Conservation (phyloP, 306 rosid genomes). For the Cyamopsis tetragonoloba region DNA sequence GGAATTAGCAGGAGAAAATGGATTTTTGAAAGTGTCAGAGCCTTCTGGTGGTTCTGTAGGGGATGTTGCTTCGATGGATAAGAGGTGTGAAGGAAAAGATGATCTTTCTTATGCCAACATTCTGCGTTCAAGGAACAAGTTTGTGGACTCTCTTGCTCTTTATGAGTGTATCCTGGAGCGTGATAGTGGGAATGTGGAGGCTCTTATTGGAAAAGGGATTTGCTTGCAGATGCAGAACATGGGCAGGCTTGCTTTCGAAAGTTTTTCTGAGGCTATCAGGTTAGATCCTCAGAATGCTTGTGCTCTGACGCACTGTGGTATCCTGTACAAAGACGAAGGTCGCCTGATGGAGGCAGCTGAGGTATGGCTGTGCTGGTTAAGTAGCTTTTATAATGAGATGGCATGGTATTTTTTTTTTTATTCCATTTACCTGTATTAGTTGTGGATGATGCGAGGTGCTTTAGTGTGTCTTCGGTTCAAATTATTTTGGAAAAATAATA, state of each 20-base stretch:
- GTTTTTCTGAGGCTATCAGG: slow-evolving; percentile 72
- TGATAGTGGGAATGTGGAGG: slow-evolving; percentile 70
- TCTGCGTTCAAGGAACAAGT: slow-evolving; percentile 87
- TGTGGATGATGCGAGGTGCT: neutral
- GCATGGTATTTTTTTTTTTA: neutral
- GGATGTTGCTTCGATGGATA: slow-evolving; percentile 23
- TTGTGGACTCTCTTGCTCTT: slow-evolving; percentile 73
- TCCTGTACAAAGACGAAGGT: slow-evolving; percentile 92
- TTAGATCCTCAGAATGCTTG: slow-evolving; percentile 84
- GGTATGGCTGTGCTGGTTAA: slow-evolving; percentile 48
- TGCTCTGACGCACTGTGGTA: slow-evolving; percentile 89
- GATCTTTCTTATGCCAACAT: slow-evolving; percentile 68
- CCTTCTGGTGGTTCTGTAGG: slow-evolving; percentile 45
- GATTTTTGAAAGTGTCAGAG: slow-evolving; percentile 55
- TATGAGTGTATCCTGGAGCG: slow-evolving; percentile 68
- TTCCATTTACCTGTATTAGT: too few relatives aligned
- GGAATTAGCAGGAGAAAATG: slow-evolving; percentile 56
- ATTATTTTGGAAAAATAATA: too few relatives aligned
- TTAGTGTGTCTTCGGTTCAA: too few relatives aligned
- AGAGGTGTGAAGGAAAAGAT: slow-evolving; percentile 59
- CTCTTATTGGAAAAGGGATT: slow-evolving; percentile 92
- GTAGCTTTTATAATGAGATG: neutral
- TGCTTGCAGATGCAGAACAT: slow-evolving; percentile 92
- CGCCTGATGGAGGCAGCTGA: slow-evolving; percentile 90
- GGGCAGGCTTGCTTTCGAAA: slow-evolving; percentile 82